Evolutionary conservation across 352 stramenopile species (phyloP).

Genomic region (Phytophthora sp.): DNA sequence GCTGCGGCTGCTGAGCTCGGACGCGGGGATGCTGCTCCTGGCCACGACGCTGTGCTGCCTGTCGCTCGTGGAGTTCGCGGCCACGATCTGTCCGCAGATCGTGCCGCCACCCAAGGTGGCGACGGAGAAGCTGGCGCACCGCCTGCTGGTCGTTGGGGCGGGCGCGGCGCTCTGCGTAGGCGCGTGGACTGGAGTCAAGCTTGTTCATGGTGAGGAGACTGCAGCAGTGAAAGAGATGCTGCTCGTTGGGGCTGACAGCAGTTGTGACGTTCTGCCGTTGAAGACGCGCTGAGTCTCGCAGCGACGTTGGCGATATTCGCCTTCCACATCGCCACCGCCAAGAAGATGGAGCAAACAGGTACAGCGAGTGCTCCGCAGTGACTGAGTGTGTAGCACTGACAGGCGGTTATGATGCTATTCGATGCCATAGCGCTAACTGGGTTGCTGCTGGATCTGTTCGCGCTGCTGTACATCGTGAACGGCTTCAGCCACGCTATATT

Average conservation of each 20-base stretch:
- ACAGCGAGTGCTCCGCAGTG: neutral
- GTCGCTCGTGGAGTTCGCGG: conserved; percentile 63
- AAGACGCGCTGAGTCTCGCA: conserved; percentile 44
- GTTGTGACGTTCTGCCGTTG: neutral
- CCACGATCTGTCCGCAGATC: conserved; percentile 54
- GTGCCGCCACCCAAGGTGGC: conserved; percentile 26
- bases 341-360: conserved; percentile 52
- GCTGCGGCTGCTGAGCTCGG: conserved; percentile 55
- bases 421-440: conserved; percentile 23
- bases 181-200: conserved; percentile 43
- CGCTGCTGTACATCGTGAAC: conserved; percentile 62
- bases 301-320: conserved; percentile 35
- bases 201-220: conserved; percentile 29
- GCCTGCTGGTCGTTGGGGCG: conserved; percentile 32
- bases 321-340: conserved; percentile 46
- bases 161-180: conserved; percentile 36
- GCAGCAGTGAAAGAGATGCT: neutral
- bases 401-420: neutral
- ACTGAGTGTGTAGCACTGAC: neutral
- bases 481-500: conserved; percentile 71
- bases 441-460: conserved; percentile 64
- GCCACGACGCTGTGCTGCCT: conserved; percentile 54
- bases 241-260: conserved; percentile 3
- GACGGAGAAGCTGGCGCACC: conserved; percentile 21
- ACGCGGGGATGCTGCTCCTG: conserved; percentile 57